Conservation (phyloP, 1,284 basidiomycete genomes). For the Malassezia pachydermatis region DNA sequence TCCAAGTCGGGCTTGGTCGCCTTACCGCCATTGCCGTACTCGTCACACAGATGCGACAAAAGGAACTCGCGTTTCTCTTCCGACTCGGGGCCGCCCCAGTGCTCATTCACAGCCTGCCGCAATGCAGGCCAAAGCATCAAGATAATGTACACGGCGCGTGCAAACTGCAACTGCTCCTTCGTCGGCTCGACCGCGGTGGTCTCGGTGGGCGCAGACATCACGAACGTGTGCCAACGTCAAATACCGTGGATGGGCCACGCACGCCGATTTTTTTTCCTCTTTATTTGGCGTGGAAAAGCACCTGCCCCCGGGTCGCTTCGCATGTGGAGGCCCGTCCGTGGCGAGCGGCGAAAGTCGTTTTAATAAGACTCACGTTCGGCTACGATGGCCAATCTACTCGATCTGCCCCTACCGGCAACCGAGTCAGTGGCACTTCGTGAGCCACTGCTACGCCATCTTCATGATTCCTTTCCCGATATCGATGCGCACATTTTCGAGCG, state of each 20-base stretch:
- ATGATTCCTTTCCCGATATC: conserved; percentile 59
- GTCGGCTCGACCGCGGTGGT: conserved; percentile 19
- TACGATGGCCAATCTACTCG: conserved; percentile 37
- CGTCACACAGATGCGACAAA: conserved; percentile 37
- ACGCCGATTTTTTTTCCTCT: too few relatives aligned
- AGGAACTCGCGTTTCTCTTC: conserved; percentile 38
- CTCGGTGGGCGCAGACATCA: conserved; percentile 2
- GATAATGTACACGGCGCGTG: conserved; percentile 34
- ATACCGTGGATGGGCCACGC: background rate
- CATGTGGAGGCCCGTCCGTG: background rate
- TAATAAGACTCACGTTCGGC: background rate
- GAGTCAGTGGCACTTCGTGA: conserved; percentile 22
- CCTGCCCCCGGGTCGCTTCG: background rate
- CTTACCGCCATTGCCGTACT: conserved; percentile 27
- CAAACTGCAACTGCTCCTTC: conserved; percentile 38
- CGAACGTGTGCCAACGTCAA: background rate
- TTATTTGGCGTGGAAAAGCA: too few relatives aligned
- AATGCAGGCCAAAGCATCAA: conserved; percentile 44
- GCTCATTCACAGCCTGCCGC: conserved; percentile 38
- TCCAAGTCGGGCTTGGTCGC: conserved; percentile 33
- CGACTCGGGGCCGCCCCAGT: conserved; percentile 42
- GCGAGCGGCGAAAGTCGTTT: background rate
- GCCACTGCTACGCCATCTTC: conserved; percentile 61
- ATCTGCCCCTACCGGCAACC: conserved; percentile 29
- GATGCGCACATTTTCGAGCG: conserved; percentile 78